Evolutionary conservation across 257 asterid genomes (phyloP).

Genomic region (Solanum medicagineum): DNA sequence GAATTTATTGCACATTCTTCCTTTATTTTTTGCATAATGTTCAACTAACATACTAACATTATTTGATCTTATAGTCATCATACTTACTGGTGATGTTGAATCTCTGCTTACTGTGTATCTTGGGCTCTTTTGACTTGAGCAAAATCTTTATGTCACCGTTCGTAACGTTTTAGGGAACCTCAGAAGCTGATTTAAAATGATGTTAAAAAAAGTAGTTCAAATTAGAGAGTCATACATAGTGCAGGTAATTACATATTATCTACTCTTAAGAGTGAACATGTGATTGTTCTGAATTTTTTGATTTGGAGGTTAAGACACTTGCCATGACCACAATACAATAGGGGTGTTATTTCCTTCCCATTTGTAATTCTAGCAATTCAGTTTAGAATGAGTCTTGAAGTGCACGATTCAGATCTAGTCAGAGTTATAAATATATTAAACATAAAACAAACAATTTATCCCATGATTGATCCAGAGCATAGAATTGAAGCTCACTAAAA

Average conservation of each 20-base stretch:
- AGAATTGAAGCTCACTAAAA: too few relatives aligned
- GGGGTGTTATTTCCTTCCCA: background rate
- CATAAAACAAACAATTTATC: too few relatives aligned
- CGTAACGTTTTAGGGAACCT: too few relatives aligned
- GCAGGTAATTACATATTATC: background rate
- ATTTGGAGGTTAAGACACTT: background rate
- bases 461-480: too few relatives aligned
- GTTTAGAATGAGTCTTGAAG: too few relatives aligned
- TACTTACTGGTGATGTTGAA: background rate
- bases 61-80: background rate
- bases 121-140: background rate
- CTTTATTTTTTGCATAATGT: background rate
- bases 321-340: background rate
- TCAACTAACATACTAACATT: background rate
- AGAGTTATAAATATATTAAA: too few relatives aligned
- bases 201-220: too few relatives aligned
- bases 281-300: background rate
- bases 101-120: background rate
- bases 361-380: background rate
- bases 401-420: too few relatives aligned
- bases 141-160: background rate
- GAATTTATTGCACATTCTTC: background rate
- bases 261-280: background rate
- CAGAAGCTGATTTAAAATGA: too few relatives aligned
- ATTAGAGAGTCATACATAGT: background rate